A percentile compares a stretch with the other conserved stretches of the same genome.
These are phyloP conservation scores for Hygrophorus pudorinus DNA, from an alignment of 768 basidiomycete genomes.

Conservation along the genomic window DNA sequence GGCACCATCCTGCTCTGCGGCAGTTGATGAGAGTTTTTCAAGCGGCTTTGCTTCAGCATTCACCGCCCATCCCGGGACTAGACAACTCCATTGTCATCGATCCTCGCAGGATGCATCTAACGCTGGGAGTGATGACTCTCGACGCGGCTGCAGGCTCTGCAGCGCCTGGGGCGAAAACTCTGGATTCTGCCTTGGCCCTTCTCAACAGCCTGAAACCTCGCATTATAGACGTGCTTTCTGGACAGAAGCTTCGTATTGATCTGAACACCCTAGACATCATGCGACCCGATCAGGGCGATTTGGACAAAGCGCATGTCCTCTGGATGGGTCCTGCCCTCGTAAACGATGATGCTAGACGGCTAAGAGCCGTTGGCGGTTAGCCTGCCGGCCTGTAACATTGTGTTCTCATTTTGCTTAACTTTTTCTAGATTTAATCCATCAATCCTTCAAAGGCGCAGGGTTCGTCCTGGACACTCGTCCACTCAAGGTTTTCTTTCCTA, in stretches of 20 bases:
- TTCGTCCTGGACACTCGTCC: slow-evolving; percentile 39
- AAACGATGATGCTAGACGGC: slow-evolving; percentile 15
- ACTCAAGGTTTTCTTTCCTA: slow-evolving; percentile 29
- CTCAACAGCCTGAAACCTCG: slow-evolving; percentile 29
- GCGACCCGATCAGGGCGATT: slow-evolving; percentile 17
- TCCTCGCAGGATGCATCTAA: slow-evolving; percentile 56
- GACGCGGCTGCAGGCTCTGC: slow-evolving; percentile 2
- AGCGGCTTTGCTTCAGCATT: slow-evolving; percentile 29
- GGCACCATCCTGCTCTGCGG: slow-evolving; percentile 1
- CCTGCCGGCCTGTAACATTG: neutral
- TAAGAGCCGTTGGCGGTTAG: slow-evolving; percentile 24
- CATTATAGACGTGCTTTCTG: slow-evolving; percentile 30
- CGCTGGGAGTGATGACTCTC: slow-evolving; percentile 66
- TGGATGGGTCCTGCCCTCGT: slow-evolving; percentile 40
- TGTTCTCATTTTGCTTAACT: neutral
- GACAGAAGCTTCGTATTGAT: slow-evolving; percentile 22
- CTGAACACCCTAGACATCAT: slow-evolving; percentile 43
- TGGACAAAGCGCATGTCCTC: slow-evolving; percentile 40
- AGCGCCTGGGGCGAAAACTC: slow-evolving; percentile 20
- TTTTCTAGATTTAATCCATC: slow-evolving; percentile 31
- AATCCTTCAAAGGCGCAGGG: slow-evolving; percentile 28
- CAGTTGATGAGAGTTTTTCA: slow-evolving; percentile 26
- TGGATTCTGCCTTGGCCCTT: slow-evolving; percentile 32
- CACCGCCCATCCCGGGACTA: slow-evolving; percentile 35
- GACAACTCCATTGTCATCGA: slow-evolving; percentile 51